phyloP scores from a whole-genome alignment of 148 eudicot species.

The Silene latifolia region DNA sequence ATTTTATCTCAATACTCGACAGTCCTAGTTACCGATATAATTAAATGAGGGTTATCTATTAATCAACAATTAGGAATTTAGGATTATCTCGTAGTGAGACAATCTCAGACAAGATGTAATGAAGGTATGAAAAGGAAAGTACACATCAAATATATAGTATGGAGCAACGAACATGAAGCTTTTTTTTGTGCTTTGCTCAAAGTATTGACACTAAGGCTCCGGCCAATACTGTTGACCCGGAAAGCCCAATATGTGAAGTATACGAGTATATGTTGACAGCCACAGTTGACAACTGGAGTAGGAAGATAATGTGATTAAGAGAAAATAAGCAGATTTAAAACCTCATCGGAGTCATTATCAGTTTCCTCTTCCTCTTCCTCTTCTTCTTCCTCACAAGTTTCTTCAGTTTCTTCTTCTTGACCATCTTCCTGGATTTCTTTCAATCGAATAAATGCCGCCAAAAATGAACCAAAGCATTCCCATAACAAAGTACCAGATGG shows the following conservation, averaged over 20 bases:
- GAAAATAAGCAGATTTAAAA: conserved; percentile 19
- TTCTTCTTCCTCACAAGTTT: conserved; percentile 24
- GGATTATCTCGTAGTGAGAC: too few relatives aligned
- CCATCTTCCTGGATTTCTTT: conserved; percentile 50
- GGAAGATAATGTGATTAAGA: neutral
- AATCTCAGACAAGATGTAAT: too few relatives aligned
- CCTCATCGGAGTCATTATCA: conserved; percentile 50
- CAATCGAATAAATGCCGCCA: conserved; percentile 52
- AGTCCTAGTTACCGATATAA: too few relatives aligned
- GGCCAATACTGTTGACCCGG: too few relatives aligned
- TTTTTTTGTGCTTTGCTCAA: too few relatives aligned
- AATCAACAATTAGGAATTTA: too few relatives aligned
- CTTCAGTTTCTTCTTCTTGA: conserved; percentile 36
- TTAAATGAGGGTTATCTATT: too few relatives aligned
- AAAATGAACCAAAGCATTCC: conserved; percentile 51
- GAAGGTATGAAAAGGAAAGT: neutral
- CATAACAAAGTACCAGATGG: conserved; percentile 32
- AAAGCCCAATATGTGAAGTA: too few relatives aligned
- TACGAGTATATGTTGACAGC: too few relatives aligned
- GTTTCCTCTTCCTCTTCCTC: conserved; percentile 28
- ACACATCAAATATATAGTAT: neutral
- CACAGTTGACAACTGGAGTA: neutral
- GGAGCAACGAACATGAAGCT: too few relatives aligned
- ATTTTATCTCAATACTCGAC: too few relatives aligned
- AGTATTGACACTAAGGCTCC: too few relatives aligned